Evolutionary conservation across 2,329 filamentous ascomycete genomes (phyloP).

Genomic region (Trichoderma citrinoviride): DNA sequence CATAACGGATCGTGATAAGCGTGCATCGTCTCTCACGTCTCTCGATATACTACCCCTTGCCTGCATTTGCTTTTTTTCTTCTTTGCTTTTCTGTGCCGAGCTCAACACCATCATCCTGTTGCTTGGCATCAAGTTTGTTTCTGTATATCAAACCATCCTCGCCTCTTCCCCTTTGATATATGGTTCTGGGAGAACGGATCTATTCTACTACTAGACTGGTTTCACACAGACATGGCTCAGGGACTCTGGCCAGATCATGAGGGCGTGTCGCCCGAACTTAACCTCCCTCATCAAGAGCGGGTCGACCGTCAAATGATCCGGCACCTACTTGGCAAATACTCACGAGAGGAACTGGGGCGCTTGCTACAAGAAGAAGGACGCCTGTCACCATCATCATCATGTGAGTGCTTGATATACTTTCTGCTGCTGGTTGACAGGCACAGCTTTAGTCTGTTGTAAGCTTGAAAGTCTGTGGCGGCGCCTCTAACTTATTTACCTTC

Average conservation of each 20-base stretch:
- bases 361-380: constrained; percentile 36
- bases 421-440: not conserved
- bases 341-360: constrained; percentile 34
- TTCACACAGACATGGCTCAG: constrained; percentile 29
- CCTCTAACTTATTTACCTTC: not conserved
- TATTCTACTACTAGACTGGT: not conserved
- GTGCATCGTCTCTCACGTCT: not conserved
- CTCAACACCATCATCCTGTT: not conserved
- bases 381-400: constrained; percentile 27
- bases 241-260: constrained; percentile 35
- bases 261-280: constrained; percentile 31
- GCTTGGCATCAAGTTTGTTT: not conserved
- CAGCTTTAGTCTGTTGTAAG: not conserved
- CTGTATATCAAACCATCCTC: not conserved
- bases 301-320: constrained; percentile 38
- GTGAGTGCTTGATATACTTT: constrained; percentile 30
- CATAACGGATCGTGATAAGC: not conserved
- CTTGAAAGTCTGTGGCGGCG: not conserved
- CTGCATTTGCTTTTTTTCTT: not conserved
- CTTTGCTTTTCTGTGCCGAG: not conserved
- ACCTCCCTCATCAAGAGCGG: constrained; percentile 29
- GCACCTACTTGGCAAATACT: constrained; percentile 36
- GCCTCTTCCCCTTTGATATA: not conserved
- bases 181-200: not conserved
- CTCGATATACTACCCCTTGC: not conserved